Evolutionary conservation across 2,329 filamentous ascomycete species (phyloP).

Genomic region (Phialemoniopsis sp.): DNA sequence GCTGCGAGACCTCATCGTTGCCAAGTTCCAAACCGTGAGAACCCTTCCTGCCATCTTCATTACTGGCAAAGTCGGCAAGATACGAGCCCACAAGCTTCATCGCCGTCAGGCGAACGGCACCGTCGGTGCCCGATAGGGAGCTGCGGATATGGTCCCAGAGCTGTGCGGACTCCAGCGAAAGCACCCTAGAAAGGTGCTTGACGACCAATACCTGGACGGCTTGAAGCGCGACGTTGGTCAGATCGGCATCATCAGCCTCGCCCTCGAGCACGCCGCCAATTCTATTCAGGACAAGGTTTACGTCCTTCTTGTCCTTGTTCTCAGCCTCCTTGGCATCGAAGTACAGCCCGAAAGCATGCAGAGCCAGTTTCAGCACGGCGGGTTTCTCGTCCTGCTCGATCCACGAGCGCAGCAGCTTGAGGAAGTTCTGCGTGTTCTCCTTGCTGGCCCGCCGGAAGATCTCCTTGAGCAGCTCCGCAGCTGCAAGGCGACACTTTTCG

Average conservation of each 20-base stretch:
- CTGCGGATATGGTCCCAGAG: conserved; percentile 69
- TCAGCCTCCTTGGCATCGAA: conserved; percentile 52
- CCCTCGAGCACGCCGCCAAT: conserved; percentile 49
- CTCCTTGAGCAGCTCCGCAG: conserved; percentile 73
- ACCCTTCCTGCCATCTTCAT: conserved; percentile 50
- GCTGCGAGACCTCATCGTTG: conserved; percentile 58
- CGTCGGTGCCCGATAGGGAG: conserved; percentile 68
- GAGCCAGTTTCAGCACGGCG: conserved; percentile 65
- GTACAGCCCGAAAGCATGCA: conserved; percentile 81
- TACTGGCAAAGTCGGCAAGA: conserved; percentile 72
- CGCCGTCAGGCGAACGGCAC: conserved; percentile 72
- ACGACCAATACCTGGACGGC: conserved; percentile 65
- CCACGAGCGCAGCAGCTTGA: conserved; percentile 71
- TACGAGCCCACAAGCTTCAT: conserved; percentile 72
- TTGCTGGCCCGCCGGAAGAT: conserved; percentile 75
- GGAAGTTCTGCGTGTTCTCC: conserved; percentile 66
- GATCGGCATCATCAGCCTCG: conserved; percentile 60
- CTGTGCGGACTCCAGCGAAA: conserved; percentile 54
- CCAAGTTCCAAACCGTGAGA: conserved; percentile 68
- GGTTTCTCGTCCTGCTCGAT: conserved; percentile 69
- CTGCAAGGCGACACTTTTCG: conserved; percentile 77
- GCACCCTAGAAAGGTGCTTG: conserved; percentile 57
- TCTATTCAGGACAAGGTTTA: conserved; percentile 55
- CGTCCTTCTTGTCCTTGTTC: conserved; percentile 62
- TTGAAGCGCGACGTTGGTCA: conserved; percentile 70